Percentiles rank a stretch among this genome's conserved stretches.
phyloP scores from a whole-genome alignment of 78 protist species.

The Dictyostelium firmibasis region DNA sequence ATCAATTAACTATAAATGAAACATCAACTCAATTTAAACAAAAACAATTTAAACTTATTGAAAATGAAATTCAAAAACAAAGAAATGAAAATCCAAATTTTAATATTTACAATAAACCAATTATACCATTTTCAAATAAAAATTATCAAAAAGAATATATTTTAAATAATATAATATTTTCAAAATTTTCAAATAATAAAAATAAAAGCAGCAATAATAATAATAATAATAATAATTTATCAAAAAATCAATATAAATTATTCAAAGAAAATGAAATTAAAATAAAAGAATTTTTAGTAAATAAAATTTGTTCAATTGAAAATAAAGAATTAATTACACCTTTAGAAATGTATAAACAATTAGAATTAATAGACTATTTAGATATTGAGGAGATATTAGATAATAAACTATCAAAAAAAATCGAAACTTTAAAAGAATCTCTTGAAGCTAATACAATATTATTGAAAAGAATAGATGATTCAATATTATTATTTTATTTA shows the following conservation, averaged over 20 bases:
- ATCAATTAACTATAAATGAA: neutral
- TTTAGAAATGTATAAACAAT: neutral
- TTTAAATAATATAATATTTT: no score
- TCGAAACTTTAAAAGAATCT: neutral
- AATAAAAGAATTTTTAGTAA: neutral
- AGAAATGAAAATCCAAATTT: neutral
- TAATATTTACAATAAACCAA: neutral
- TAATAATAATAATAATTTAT: no score
- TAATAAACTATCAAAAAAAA: no score
- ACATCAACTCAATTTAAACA: neutral
- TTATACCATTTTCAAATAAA: neutral
- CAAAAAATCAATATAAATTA: no score
- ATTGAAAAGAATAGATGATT: neutral
- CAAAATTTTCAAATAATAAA: neutral
- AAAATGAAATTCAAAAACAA: neutral
- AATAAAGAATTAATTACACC: neutral
- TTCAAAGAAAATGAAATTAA: neutral
- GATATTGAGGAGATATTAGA: neutral
- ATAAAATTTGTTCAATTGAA: neutral
- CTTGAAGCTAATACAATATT: neutral
- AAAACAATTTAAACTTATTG: neutral
- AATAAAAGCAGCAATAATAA: no score
- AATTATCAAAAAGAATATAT: neutral
- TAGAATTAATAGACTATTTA: neutral
- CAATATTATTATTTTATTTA: no score